These are phyloP conservation scores for Solanum pinnatisectum DNA, from an alignment of 257 asterid species.

Conservation along the genomic window DNA sequence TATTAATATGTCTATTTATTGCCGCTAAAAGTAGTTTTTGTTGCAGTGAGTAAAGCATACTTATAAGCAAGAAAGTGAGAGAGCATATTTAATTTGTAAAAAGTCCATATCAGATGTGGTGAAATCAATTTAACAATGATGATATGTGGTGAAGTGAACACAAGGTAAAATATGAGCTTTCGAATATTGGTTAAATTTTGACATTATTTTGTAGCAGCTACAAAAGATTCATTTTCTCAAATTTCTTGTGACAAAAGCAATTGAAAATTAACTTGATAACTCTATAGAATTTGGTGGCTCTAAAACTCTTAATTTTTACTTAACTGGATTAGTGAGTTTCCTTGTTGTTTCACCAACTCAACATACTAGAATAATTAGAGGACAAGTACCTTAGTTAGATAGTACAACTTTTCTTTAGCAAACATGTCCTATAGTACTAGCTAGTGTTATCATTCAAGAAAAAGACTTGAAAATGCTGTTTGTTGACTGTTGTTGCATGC, in stretches of 20 bases:
- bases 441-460: neutral
- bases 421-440: neutral
- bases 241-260: neutral
- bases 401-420: neutral
- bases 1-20: no score
- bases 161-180: neutral
- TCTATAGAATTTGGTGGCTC: neutral
- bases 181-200: neutral
- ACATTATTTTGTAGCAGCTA: neutral
- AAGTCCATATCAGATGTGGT: neutral
- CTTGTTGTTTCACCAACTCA: neutral
- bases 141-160: neutral
- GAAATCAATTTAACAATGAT: neutral
- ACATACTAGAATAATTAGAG: neutral
- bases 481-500: neutral
- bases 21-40: no score
- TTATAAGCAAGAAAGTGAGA: neutral
- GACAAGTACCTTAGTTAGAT: neutral
- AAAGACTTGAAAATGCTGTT: neutral
- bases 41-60: neutral
- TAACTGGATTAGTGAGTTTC: neutral
- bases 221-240: neutral
- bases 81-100: neutral
- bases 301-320: neutral
- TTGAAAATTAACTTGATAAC: neutral